These are phyloP conservation scores for Aegilops longissima DNA, from an alignment of 176 grass and related monocot species.

Conservation along the genomic window DNA sequence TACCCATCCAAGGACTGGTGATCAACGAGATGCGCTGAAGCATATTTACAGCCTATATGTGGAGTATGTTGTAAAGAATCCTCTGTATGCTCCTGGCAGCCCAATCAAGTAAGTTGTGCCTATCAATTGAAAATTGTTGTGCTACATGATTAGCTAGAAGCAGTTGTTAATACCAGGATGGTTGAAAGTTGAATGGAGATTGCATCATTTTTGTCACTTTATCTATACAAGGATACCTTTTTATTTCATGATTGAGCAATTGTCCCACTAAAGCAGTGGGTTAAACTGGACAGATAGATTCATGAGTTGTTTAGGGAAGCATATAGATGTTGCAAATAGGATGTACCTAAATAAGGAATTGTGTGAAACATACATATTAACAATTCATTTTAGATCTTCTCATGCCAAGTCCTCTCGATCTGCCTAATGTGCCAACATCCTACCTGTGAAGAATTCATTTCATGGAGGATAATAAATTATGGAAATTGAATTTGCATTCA, in stretches of 20 bases:
- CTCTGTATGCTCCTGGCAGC: conserved; percentile 70
- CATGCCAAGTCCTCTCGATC: background rate
- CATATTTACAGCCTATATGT: conserved; percentile 95
- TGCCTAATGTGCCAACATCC: background rate
- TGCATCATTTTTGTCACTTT: background rate
- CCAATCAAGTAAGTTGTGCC: conserved; percentile 69
- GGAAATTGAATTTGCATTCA: background rate
- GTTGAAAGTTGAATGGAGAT: conserved; percentile 10
- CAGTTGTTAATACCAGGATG: background rate
- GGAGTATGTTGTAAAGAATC: conserved; percentile 97
- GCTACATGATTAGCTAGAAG: background rate
- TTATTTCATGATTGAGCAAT: background rate
- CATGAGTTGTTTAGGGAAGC: background rate
- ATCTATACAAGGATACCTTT: conserved; percentile 1
- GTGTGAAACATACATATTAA: background rate
- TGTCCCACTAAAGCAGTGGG: background rate
- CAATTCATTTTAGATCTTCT: background rate
- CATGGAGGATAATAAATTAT: background rate
- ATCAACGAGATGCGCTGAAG: conserved; percentile 84
- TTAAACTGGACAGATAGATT: background rate
- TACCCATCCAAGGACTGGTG: conserved; percentile 86
- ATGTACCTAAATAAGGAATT: background rate
- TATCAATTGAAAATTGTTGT: background rate
- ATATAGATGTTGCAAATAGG: background rate
- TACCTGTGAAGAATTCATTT: conserved; percentile 8